These are phyloP conservation scores for Ceratocystis destructans DNA, from an alignment of 2,329 filamentous ascomycete species.

Conservation along the genomic window DNA sequence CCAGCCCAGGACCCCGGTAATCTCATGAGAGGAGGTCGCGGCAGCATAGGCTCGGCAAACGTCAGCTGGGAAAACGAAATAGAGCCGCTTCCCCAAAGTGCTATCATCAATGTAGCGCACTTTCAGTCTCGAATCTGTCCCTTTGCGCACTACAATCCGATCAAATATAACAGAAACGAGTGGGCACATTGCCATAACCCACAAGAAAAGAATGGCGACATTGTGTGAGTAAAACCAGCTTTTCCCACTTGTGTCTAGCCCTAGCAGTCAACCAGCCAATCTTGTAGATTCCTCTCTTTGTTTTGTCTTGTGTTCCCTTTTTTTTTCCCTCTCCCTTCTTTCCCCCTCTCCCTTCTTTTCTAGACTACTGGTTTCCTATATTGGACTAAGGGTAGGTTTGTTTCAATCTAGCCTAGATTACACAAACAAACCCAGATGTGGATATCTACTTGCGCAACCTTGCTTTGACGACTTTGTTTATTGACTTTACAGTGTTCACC, in stretches of 20 bases:
- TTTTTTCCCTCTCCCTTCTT: neutral
- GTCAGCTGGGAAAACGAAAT: conserved; percentile 13
- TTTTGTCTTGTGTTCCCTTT: neutral
- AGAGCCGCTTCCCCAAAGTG: neutral
- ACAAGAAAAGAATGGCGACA: conserved; percentile 19
- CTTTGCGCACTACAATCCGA: conserved; percentile 16
- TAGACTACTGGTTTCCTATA: neutral
- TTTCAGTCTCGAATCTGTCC: conserved; percentile 16
- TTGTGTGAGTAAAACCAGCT: conserved; percentile 15
- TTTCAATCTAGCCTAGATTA: too few relatives aligned
- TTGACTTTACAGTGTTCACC: conserved; percentile 12
- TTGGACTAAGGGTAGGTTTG: neutral
- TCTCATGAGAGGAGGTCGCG: neutral
- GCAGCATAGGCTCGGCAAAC: conserved; percentile 8
- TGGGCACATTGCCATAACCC: conserved; percentile 17
- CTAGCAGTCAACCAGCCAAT: neutral
- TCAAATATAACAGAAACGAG: conserved; percentile 12
- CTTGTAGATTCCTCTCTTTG: neutral
- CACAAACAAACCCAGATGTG: too few relatives aligned
- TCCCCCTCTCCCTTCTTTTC: neutral
- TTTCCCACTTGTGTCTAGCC: neutral
- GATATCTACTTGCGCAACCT: neutral
- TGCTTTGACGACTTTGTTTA: neutral
- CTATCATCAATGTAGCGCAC: conserved; percentile 1
- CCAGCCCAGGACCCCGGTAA: neutral